phyloP scores from a whole-genome alignment of 139 green algal species.

The Marvania coccoides region DNA sequence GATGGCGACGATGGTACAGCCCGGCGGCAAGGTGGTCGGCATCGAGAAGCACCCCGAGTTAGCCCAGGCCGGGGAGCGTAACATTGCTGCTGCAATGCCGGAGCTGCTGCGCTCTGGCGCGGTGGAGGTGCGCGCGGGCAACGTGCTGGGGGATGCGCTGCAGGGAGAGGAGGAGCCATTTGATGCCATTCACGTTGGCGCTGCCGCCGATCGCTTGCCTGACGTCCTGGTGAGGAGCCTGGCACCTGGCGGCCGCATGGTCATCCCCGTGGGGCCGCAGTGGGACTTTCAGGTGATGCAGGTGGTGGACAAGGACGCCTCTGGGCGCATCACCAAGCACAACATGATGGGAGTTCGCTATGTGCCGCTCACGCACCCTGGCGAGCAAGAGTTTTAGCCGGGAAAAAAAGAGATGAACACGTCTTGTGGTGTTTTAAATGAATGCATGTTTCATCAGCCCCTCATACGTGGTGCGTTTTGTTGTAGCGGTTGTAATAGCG shows the following conservation, averaged over 20 bases:
- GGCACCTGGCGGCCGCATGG: slow-evolving; percentile 40
- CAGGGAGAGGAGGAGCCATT: slow-evolving; percentile 46
- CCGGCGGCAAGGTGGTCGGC: slow-evolving; percentile 13
- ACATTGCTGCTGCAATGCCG: slow-evolving; percentile 5
- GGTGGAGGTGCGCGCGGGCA: slow-evolving; percentile 13
- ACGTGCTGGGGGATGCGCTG: slow-evolving; percentile 27
- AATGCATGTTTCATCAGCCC: no score
- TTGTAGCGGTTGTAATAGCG: no score
- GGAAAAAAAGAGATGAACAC: no score
- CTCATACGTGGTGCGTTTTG: no score
- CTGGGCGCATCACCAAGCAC: slow-evolving; percentile 12
- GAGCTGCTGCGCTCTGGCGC: slow-evolving; percentile 3
- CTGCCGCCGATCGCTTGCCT: slow-evolving; percentile 69
- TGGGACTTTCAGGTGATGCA: slow-evolving; percentile 21
- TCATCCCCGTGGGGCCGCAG: slow-evolving; percentile 26
- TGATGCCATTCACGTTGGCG: slow-evolving; percentile 92
- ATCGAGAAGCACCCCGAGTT: slow-evolving; percentile 24
- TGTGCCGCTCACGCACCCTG: slow-evolving; percentile 11
- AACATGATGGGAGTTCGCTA: background rate
- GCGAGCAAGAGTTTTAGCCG: no score
- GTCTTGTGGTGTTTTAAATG: no score
- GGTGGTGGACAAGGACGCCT: slow-evolving; percentile 16
- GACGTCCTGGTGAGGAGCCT: slow-evolving; percentile 53
- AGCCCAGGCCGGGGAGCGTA: background rate
- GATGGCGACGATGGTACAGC: slow-evolving; percentile 64